A percentile compares a stretch with the other conserved stretches of the same genome.
Evolutionary conservation across 2,329 filamentous ascomycete genomes (phyloP).

Genomic region (Cadophora malorum): DNA sequence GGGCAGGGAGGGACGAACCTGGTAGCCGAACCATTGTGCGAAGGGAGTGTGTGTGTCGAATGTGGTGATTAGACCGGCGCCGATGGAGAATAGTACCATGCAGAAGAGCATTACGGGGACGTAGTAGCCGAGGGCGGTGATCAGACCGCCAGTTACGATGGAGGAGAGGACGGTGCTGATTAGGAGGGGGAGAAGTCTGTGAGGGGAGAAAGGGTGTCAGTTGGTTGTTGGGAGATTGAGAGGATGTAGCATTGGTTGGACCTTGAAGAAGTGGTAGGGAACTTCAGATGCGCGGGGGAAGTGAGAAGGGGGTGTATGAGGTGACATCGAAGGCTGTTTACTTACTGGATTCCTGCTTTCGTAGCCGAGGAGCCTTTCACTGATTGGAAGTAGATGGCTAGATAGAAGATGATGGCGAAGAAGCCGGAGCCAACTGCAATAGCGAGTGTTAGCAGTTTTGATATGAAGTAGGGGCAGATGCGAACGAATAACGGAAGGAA

Average conservation of each 20-base stretch:
- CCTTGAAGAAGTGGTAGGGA: background rate
- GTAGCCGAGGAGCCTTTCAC: conserved; percentile 49
- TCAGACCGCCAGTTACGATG: conserved; percentile 49
- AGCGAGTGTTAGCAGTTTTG: background rate
- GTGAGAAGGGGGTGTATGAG: background rate
- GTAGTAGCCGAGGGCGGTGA: conserved; percentile 52
- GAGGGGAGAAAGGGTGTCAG: background rate
- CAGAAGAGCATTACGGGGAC: conserved; percentile 52
- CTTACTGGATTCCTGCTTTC: conserved; percentile 49
- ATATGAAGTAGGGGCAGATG: no score
- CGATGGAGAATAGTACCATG: conserved; percentile 47
- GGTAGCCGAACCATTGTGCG: conserved; percentile 62
- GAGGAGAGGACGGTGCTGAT: conserved; percentile 51
- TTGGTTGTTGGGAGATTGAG: background rate
- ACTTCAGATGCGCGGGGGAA: no score
- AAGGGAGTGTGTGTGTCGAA: conserved; percentile 50
- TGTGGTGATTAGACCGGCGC: conserved; percentile 52
- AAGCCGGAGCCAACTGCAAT: conserved; percentile 36
- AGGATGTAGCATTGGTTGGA: background rate
- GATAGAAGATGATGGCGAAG: conserved; percentile 43
- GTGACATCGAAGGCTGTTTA: background rate
- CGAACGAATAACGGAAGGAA: background rate
- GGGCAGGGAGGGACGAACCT: conserved; percentile 47
- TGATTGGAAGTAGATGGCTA: conserved; percentile 47
- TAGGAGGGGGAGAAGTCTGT: conserved; percentile 49